phyloP scores from a whole-genome alignment of 2,329 filamentous ascomycete genomes.

The Lasiodiplodia citricola region DNA sequence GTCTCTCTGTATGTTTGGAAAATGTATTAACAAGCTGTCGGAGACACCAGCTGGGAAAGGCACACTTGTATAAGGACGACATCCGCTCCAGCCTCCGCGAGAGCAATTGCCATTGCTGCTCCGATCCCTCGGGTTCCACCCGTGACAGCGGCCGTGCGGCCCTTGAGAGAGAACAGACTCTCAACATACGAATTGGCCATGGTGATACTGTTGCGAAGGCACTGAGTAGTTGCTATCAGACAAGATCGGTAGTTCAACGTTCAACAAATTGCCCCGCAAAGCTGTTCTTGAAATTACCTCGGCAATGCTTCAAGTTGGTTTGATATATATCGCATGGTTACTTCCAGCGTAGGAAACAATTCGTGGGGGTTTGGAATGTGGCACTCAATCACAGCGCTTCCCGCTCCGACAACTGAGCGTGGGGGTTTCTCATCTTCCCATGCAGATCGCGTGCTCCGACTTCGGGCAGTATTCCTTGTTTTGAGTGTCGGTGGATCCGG shows the following conservation, averaged over 20 bases:
- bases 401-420: background rate
- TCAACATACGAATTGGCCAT: slow-evolving; percentile 35
- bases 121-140: slow-evolving; percentile 58
- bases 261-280: background rate
- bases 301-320: background rate
- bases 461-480: background rate
- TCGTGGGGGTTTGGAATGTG: background rate
- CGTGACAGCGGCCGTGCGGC: slow-evolving; percentile 56
- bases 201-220: background rate
- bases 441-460: background rate
- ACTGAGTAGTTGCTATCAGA: background rate
- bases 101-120: slow-evolving; percentile 55
- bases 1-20: background rate
- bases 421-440: background rate
- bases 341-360: background rate
- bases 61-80: slow-evolving; percentile 54
- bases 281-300: background rate
- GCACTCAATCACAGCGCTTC: background rate
- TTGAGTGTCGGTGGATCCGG: background rate
- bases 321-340: background rate
- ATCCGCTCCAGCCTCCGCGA: slow-evolving; percentile 58
- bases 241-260: background rate
- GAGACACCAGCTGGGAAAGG: background rate
- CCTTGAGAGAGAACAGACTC: slow-evolving; percentile 55
- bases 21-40: background rate